Evolutionary conservation across 2,329 filamentous ascomycete species (phyloP), one percentile per base, ranked within the genome.

Genomic region (Trichoderma koningii): DNA sequence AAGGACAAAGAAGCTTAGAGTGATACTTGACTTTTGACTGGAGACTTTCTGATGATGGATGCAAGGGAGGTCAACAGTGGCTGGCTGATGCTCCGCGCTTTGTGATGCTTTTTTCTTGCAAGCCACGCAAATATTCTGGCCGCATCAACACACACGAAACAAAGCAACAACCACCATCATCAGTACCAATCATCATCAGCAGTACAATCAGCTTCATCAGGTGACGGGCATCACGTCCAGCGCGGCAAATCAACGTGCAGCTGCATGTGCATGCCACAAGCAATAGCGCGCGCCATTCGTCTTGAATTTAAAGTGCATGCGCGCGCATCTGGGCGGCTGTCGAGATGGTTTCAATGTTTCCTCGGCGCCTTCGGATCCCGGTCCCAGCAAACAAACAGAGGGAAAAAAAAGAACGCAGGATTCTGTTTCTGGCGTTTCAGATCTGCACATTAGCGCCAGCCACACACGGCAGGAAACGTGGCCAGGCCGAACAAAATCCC

Each of bases 401-500:
- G 34, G 34, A 38, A 38, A 38, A 38, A 38, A 10, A 34, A 34
- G 10, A 34, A 38, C 12, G 34, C 34, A 14, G 34, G 34, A 38
- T 38, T 38, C 19, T 47, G 34, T 14, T 38, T 38, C 19, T 47
- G 52, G 34, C 52, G 59, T 63, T 63, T 63, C 59, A 63, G 59
- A 63, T 63, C 59, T 63, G 41, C 59, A 53, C 23, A 26, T 63
- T 63, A 63, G 59, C 59, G 59, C 59, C 50, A 51, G 50, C 59
- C 41, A 47, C 57, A 30, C 34, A 38, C 34, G 34, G 26, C 59
- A 47, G 15, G 41, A 63, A 63, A 63, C 59, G 59, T 63, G 59
- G 59, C 59, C n/a, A 41, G 17, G 59, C 59, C n/a, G 28, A 21
- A 30, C 41, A 51, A 15, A 26, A 38, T 50, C 23, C 52, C 21